Conservation (phyloP, 192 early-diverging fungal genomes). For the Allomyces arbusculus region DNA sequence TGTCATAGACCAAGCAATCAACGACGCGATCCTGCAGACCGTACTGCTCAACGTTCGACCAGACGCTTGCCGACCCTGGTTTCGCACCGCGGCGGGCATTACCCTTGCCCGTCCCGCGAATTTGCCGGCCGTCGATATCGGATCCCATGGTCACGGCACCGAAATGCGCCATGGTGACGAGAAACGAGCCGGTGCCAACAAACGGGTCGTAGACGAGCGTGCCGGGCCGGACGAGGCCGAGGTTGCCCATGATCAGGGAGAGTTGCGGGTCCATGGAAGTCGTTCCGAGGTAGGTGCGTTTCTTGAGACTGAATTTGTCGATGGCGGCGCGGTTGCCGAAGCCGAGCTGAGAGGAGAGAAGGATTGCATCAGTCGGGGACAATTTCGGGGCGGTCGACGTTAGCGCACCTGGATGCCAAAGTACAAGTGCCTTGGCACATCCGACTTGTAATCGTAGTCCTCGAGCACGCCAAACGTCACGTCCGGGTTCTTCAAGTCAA, state of each 20-base stretch:
- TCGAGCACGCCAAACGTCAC: conserved; percentile 52
- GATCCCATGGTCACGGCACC: conserved; percentile 77
- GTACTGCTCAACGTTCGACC: conserved; percentile 75
- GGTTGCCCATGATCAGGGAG: conserved; percentile 89
- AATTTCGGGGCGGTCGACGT: too few relatives aligned
- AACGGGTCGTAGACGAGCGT: conserved; percentile 84
- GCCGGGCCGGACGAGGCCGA: conserved; percentile 54
- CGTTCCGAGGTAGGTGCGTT: conserved; percentile 80
- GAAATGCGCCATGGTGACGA: conserved; percentile 85
- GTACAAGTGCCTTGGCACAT: conserved; percentile 3
- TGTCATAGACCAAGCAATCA: conserved; percentile 66
- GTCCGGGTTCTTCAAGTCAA: conserved; percentile 63
- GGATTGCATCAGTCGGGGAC: too few relatives aligned
- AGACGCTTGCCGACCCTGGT: conserved; percentile 23
- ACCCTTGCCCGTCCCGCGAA: conserved; percentile 55
- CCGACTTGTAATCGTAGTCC: conserved; percentile 31
- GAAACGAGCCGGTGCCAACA: conserved; percentile 85
- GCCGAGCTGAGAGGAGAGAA: not conserved
- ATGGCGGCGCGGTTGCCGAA: conserved; percentile 47
- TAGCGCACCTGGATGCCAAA: conserved; percentile 4
- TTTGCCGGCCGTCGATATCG: conserved; percentile 96
- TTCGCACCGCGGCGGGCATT: conserved; percentile 9
- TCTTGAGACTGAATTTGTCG: conserved; percentile 81
- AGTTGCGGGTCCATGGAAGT: conserved; percentile 98
- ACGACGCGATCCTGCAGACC: conserved; percentile 44